Percentiles rank a stretch among this genome's conserved stretches.
These are phyloP conservation scores for Daldinia caldariorum DNA, from an alignment of 495 filamentous ascomycete genomes.

Conservation along the genomic window DNA sequence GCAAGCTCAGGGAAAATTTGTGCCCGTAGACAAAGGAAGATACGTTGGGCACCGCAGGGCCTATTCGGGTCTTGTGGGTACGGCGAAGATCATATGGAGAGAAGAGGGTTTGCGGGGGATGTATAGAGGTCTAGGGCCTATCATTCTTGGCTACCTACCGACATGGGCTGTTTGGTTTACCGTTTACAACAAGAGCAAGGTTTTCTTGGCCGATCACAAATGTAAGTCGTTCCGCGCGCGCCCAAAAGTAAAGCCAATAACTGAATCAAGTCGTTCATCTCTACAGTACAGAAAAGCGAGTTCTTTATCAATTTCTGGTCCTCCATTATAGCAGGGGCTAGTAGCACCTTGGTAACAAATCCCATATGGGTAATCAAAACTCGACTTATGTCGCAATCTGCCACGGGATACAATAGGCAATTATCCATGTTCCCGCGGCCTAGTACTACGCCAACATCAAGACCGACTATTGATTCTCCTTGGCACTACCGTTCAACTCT, in stretches of 20 bases:
- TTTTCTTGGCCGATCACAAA: slow-evolving; percentile 71
- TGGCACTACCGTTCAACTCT: slow-evolving; percentile 90
- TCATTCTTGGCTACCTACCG: slow-evolving; percentile 92
- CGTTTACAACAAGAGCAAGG: slow-evolving; percentile 89
- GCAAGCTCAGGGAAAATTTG: slow-evolving; percentile 91
- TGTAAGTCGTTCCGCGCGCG: slow-evolving; percentile 59
- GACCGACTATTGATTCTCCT: slow-evolving; percentile 66
- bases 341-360: slow-evolving; percentile 95
- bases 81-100: slow-evolving; percentile 80
- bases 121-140: slow-evolving; percentile 92
- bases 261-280: slow-evolving; percentile 19
- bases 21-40: slow-evolving; percentile 53
- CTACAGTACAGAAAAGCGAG: slow-evolving; percentile 52
- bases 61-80: slow-evolving; percentile 88
- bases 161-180: slow-evolving; percentile 99
- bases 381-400: slow-evolving; percentile 89
- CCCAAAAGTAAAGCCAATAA: neutral
- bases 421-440: slow-evolving; percentile 56
- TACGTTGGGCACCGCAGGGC: slow-evolving; percentile 62
- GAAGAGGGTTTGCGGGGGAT: slow-evolving; percentile 91
- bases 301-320: slow-evolving; percentile 70
- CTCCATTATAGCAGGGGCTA: slow-evolving; percentile 88
- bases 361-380: slow-evolving; percentile 99
- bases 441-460: slow-evolving; percentile 59
- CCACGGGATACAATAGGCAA: slow-evolving; percentile 47